phyloP scores from a whole-genome alignment of 495 filamentous ascomycete genomes.

The Neurospora sp. region DNA sequence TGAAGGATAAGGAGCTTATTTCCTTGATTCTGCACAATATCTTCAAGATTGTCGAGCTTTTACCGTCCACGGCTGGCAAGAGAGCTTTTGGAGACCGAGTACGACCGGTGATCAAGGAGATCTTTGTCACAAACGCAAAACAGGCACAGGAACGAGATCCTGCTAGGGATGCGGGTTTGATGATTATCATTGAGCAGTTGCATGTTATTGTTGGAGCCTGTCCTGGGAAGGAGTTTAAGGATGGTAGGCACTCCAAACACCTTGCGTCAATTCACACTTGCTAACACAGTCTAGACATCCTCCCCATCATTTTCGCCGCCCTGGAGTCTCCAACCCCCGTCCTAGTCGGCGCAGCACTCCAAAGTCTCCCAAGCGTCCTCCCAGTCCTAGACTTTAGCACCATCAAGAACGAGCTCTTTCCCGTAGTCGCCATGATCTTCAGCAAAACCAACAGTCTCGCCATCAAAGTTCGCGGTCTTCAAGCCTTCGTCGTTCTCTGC shows the following conservation, averaged over 20 bases:
- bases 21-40: slow-evolving; percentile 79
- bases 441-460: slow-evolving; percentile 83
- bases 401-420: slow-evolving; percentile 91
- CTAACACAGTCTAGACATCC: slow-evolving; percentile 49
- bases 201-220: slow-evolving; percentile 64
- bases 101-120: slow-evolving; percentile 71
- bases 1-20: slow-evolving; percentile 79
- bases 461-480: slow-evolving; percentile 84
- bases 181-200: slow-evolving; percentile 80
- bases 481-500: slow-evolving; percentile 83
- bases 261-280: neutral
- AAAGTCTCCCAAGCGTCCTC: slow-evolving; percentile 61
- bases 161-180: slow-evolving; percentile 77
- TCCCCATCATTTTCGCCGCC: slow-evolving; percentile 71
- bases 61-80: slow-evolving; percentile 54
- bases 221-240: slow-evolving; percentile 87
- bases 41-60: slow-evolving; percentile 69
- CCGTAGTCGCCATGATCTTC: slow-evolving; percentile 79
- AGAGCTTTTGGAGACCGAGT: slow-evolving; percentile 75
- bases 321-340: slow-evolving; percentile 83
- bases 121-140: slow-evolving; percentile 53
- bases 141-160: slow-evolving; percentile 61
- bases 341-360: slow-evolving; percentile 73
- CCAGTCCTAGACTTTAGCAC: slow-evolving; percentile 88
- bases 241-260: slow-evolving; percentile 43